These are phyloP conservation scores for Glaciozyma martinii DNA, from an alignment of 768 basidiomycete genomes.

Conservation along the genomic window DNA sequence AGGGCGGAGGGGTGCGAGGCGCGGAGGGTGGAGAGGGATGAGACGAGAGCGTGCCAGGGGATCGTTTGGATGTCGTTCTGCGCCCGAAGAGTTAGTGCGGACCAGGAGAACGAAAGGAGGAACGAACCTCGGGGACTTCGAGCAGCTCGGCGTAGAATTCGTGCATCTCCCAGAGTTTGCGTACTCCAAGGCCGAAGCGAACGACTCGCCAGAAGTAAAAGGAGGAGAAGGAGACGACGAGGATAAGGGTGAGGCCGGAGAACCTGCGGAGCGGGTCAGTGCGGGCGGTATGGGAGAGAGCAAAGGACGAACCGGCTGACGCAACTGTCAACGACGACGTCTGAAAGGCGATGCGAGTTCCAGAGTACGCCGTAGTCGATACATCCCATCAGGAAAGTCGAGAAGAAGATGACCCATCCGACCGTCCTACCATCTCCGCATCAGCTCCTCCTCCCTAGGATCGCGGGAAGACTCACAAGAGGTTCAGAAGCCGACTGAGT, in stretches of 20 bases:
- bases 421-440: constrained; percentile 59
- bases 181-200: constrained; percentile 62
- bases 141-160: constrained; percentile 90
- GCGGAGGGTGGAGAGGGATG: constrained; percentile 76
- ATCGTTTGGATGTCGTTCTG: constrained; percentile 97
- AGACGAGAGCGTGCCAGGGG: constrained; percentile 89
- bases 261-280: constrained; percentile 55
- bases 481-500: constrained; percentile 78
- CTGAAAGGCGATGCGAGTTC: constrained; percentile 60
- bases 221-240: constrained; percentile 71
- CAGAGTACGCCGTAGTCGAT: constrained; percentile 79
- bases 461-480: constrained; percentile 59
- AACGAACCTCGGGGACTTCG: constrained; percentile 79
- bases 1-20: constrained; percentile 90
- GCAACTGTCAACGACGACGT: constrained; percentile 74
- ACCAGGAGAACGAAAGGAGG: constrained; percentile 12
- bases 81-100: constrained; percentile 9
- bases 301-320: constrained; percentile 58
- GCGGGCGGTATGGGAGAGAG: constrained; percentile 39
- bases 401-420: constrained; percentile 96
- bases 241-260: constrained; percentile 51
- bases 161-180: constrained; percentile 85
- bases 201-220: constrained; percentile 85
- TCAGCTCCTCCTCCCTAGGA: neutral
- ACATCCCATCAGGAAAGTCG: constrained; percentile 89